Evolutionary conservation across 2,329 filamentous ascomycete species (phyloP).

Genomic region (Clonostachys chloroleuca): DNA sequence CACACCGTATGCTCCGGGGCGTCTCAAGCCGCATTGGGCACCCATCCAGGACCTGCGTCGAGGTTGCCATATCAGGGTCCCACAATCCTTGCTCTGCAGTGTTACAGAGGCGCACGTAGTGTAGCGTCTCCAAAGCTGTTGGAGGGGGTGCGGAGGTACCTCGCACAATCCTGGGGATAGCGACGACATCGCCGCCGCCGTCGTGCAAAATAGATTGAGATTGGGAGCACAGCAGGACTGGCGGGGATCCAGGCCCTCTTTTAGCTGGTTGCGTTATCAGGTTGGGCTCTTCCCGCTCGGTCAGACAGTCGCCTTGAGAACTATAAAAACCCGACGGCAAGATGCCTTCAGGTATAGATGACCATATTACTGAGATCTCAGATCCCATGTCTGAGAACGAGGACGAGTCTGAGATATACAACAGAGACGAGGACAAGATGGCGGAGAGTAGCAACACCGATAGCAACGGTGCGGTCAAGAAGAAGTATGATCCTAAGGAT

Average conservation of each 20-base stretch:
- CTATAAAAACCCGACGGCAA: slow-evolving; percentile 22
- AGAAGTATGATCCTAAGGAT: slow-evolving; percentile 81
- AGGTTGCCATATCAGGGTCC: neutral
- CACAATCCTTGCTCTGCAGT: slow-evolving; percentile 1
- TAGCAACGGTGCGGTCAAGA: slow-evolving; percentile 49
- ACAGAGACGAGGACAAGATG: slow-evolving; percentile 50
- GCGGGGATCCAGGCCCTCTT: neutral
- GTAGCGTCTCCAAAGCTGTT: slow-evolving; percentile 1
- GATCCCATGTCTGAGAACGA: slow-evolving; percentile 57
- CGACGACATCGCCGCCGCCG: neutral
- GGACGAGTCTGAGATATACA: slow-evolving; percentile 43
- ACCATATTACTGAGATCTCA: slow-evolving; percentile 50
- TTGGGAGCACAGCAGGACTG: neutral
- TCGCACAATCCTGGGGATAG: slow-evolving; percentile 1
- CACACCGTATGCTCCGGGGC: neutral
- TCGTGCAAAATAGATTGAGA: neutral
- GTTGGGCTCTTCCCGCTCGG: neutral
- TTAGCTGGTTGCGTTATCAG: neutral
- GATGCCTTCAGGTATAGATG: slow-evolving; percentile 51
- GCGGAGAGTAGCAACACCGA: slow-evolving; percentile 32
- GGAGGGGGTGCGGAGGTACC: slow-evolving; percentile 2
- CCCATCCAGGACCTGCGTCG: neutral
- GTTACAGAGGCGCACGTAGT: slow-evolving; percentile 3
- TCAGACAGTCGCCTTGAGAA: neutral
- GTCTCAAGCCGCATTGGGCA: neutral